Evolutionary conservation across 2,329 filamentous ascomycete genomes (phyloP).

Genomic region (Bertia moriformis): DNA sequence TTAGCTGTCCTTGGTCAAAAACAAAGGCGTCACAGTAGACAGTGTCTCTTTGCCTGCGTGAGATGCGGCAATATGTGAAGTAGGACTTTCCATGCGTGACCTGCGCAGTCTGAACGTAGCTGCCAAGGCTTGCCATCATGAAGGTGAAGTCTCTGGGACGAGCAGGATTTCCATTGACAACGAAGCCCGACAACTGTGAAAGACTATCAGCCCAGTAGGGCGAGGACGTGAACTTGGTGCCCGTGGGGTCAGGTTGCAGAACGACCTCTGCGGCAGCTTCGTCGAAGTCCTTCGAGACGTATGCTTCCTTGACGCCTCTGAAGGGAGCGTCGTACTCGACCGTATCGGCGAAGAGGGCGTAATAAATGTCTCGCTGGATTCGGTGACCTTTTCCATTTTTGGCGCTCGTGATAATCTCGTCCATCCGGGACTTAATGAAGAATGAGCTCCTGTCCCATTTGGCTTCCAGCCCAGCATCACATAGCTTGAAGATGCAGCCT

Average conservation of each 20-base stretch:
- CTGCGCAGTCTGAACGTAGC: too few species aligned
- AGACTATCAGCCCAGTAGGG: constrained; percentile 13
- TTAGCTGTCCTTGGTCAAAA: too few species aligned
- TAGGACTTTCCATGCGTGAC: constrained; percentile 9
- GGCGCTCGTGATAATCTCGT: constrained; percentile 8
- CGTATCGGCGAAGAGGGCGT: constrained; percentile 10
- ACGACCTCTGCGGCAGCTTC: constrained; percentile 11
- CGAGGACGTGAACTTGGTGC: constrained; percentile 6
- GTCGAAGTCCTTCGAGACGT: constrained; percentile 9
- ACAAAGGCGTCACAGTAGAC: too few species aligned
- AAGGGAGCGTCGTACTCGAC: constrained; percentile 11
- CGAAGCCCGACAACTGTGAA: constrained; percentile 11
- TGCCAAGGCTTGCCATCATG: too few species aligned
- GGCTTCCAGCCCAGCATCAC: not conserved
- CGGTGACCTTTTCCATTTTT: constrained; percentile 8
- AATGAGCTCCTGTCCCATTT: constrained; percentile 3
- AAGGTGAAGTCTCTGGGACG: constrained; percentile 6
- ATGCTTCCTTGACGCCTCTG: constrained; percentile 10
- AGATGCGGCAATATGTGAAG: constrained; percentile 10
- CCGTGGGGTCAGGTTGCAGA: too few species aligned
- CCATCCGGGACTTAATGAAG: constrained; percentile 12
- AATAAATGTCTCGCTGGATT: constrained; percentile 9
- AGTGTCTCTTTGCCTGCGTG: too few species aligned
- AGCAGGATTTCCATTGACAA: constrained; percentile 9
- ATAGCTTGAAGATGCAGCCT: not conserved